Percentiles rank a stretch among this genome's conserved stretches.
Conservation (phyloP, 148 eudicot genomes). For the Rhododendron ovatum region DNA sequence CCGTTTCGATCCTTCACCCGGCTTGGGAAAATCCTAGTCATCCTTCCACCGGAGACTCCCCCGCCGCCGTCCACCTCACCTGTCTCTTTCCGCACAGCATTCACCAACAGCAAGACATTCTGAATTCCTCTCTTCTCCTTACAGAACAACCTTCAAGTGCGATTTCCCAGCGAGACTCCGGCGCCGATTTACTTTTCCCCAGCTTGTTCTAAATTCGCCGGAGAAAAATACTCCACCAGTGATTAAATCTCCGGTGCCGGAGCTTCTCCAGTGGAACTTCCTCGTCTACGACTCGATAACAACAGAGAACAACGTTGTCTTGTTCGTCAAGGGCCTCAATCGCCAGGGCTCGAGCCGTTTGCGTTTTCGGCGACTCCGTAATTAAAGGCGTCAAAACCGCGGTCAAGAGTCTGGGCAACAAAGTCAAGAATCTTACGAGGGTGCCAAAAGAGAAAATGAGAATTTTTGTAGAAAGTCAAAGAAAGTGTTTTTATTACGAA, state of each 20-base stretch:
- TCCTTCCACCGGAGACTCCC: no score
- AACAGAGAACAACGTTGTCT: constrained; percentile 50
- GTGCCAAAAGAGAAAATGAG: no score
- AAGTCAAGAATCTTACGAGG: no score
- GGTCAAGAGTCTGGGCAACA: neutral
- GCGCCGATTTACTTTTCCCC: neutral
- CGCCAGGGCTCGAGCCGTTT: constrained; percentile 48
- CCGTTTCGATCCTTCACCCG: no score
- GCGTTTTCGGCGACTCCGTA: constrained; percentile 45
- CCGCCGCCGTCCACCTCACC: no score
- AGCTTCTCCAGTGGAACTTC: constrained; percentile 44
- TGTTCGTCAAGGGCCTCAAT: constrained; percentile 61
- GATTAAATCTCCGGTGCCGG: constrained; percentile 6
- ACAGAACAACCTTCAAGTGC: constrained; percentile 37
- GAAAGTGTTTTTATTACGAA: no score
- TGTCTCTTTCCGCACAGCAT: no score
- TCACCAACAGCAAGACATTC: no score
- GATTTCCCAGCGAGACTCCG: constrained; percentile 29
- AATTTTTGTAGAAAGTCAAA: no score
- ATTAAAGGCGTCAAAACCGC: constrained; percentile 27
- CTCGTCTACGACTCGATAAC: constrained; percentile 14
- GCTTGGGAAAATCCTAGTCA: no score
- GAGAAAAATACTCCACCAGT: neutral
- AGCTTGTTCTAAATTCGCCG: neutral
- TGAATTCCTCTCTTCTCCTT: constrained; percentile 8